Evolutionary conservation across 2,329 filamentous ascomycete genomes (phyloP), one percentile per base, ranked within the genome.

Genomic region (Neonectria magnoliae): DNA sequence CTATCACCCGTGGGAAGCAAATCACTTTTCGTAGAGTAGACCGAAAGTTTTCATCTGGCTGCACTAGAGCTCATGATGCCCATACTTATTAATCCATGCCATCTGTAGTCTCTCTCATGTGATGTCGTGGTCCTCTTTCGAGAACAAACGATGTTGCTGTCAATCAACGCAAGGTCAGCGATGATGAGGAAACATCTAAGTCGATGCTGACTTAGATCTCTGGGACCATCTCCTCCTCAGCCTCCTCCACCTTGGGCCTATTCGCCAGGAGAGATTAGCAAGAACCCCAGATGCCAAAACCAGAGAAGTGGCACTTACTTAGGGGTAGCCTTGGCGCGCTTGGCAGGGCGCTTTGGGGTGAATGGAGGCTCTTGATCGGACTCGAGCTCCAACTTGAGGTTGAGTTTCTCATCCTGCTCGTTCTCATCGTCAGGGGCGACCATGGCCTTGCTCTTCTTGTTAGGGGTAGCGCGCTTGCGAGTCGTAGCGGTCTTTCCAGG

Each of bases 391-490:
- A 70, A 57, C 65, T 76, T 77, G 33, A 76, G 66, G 45, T 74
- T 71, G 36, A 71, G 18, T 44, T 69, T 69, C 16, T 72, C 68
- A 6, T 73, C 67, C 14, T 70, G 71, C 7, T 68, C 64, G 4
- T 75, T 75, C 0, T 75, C 73, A 2, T 75, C 74, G 1, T 75
- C 72, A 2, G 45, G 25, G 8, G 68, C 44, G 10, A 44, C 57
- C 4, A 69, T 50, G 5, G 68, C 65, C 45, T 71, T 71, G 33
- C 42, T 54, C 68, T 75, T 77, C 62, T 76, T 77, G 25, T 61
- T 66, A 0, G 73, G 61, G 0, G 73, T 62, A 27, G 72, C 67
- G 25, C 78, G 75, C 73, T 79, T 80, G 33, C 74, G 71, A 4
- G 75, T 63, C 4, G 75, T 67, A 3, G 52, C 47, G 13, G 69